Evolutionary conservation across 2,329 filamentous ascomycete genomes (phyloP).

Genomic region (Dactylonectria estremocensis): DNA sequence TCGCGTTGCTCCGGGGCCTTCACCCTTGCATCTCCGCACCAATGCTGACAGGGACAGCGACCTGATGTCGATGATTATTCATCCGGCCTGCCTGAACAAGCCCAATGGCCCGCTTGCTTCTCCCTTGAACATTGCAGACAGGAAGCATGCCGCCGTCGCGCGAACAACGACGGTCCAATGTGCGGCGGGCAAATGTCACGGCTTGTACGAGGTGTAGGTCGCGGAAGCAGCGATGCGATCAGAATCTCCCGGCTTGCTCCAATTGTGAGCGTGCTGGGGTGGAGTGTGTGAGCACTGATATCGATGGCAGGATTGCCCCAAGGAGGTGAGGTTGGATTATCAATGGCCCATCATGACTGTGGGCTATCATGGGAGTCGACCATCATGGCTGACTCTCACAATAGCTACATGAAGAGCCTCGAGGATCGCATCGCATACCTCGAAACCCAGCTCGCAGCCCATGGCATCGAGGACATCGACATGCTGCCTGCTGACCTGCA

Average conservation of each 20-base stretch:
- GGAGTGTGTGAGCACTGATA: conserved; percentile 37
- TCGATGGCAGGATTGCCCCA: conserved; percentile 33
- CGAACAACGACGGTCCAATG: conserved; percentile 27
- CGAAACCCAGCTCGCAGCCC: conserved; percentile 28
- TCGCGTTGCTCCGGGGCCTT: too few relatives aligned
- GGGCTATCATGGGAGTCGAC: too few relatives aligned
- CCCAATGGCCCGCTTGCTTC: background rate
- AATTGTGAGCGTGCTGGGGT: conserved; percentile 34
- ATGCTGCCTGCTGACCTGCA: background rate
- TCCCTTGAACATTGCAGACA: background rate
- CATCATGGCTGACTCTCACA: background rate
- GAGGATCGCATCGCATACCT: conserved; percentile 47
- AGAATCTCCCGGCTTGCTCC: conserved; percentile 41
- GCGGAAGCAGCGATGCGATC: conserved; percentile 44
- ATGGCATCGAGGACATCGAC: conserved; percentile 28
- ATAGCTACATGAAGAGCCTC: conserved; percentile 46
- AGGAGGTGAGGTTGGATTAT: conserved; percentile 26
- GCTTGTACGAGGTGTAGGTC: conserved; percentile 39
- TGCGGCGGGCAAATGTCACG: conserved; percentile 42
- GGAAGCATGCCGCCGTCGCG: conserved; percentile 21
- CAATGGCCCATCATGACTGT: too few relatives aligned
- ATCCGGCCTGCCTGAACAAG: background rate
- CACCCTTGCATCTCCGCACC: too few relatives aligned
- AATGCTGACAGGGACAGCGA: too few relatives aligned
- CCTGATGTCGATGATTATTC: background rate